Evolutionary conservation across 2,329 filamentous ascomycete species (phyloP).

Genomic region (Bimuria novae-zelandiae): DNA sequence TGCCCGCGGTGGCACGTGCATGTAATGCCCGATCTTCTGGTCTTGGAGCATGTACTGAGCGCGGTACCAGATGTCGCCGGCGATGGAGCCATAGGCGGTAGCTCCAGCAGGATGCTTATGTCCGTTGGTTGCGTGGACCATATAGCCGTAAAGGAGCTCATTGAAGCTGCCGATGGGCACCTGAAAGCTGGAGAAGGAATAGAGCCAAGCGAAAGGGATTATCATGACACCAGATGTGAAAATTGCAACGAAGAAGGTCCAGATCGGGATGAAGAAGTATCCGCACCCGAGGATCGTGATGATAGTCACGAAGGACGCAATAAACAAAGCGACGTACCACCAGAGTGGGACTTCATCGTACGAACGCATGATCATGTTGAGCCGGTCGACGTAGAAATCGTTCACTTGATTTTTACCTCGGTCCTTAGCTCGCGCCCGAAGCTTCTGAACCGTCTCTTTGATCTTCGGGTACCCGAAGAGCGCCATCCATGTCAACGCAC

Average conservation of each 20-base stretch:
- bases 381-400: slow-evolving; percentile 61
- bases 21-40: slow-evolving; percentile 68
- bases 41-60: slow-evolving; percentile 60
- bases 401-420: slow-evolving; percentile 45
- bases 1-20: slow-evolving; percentile 63
- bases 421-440: slow-evolving; percentile 42
- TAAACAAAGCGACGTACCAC: slow-evolving; percentile 62
- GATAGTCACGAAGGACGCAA: slow-evolving; percentile 55
- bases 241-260: slow-evolving; percentile 64
- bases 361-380: slow-evolving; percentile 62
- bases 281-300: slow-evolving; percentile 57
- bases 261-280: slow-evolving; percentile 62
- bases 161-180: slow-evolving; percentile 63
- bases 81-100: slow-evolving; percentile 62
- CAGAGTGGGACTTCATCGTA: slow-evolving; percentile 64
- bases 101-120: slow-evolving; percentile 64
- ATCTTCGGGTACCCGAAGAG: slow-evolving; percentile 60
- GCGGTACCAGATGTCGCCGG: slow-evolving; percentile 62
- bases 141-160: slow-evolving; percentile 64
- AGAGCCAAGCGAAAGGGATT: slow-evolving; percentile 63
- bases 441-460: slow-evolving; percentile 51
- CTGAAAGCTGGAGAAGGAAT: slow-evolving; percentile 62
- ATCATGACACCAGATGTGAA: slow-evolving; percentile 60
- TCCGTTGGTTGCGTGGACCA: slow-evolving; percentile 54
- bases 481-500: slow-evolving; percentile 62